phyloP scores from a whole-genome alignment of 2,329 filamentous ascomycete genomes.

The Cyphellophora attinorum region DNA sequence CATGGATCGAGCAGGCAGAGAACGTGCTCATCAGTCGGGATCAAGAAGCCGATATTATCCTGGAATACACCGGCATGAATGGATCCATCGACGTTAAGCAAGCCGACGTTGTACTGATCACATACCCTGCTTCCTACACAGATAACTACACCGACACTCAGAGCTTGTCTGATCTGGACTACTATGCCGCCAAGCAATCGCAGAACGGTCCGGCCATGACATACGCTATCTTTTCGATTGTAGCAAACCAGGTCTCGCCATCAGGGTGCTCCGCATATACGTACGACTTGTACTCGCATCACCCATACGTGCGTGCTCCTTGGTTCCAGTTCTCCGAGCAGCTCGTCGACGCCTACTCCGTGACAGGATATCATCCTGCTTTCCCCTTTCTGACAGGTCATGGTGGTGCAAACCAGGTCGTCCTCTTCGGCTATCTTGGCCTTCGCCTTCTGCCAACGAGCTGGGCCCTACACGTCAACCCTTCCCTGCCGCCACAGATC shows the following conservation, averaged over 20 bases:
- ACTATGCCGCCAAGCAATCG: conserved; percentile 61
- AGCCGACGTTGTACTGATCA: conserved; percentile 59
- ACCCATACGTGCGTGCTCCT: conserved; percentile 56
- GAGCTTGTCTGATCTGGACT: conserved; percentile 52
- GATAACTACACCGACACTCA: conserved; percentile 41
- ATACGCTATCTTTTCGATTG: conserved; percentile 59
- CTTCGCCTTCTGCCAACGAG: conserved; percentile 50
- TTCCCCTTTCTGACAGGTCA: conserved; percentile 64
- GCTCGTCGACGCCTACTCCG: conserved; percentile 47
- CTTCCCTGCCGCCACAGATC: conserved; percentile 57
- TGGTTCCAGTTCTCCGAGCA: conserved; percentile 67
- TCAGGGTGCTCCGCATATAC: conserved; percentile 61
- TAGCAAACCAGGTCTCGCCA: conserved; percentile 54
- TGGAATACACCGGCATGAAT: conserved; percentile 59
- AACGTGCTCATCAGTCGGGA: conserved; percentile 49
- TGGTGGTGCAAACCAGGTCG: conserved; percentile 59
- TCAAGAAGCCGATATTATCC: conserved; percentile 47
- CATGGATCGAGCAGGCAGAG: conserved; percentile 46
- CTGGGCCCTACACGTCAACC: conserved; percentile 49
- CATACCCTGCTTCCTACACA: conserved; percentile 54
- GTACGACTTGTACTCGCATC: conserved; percentile 53
- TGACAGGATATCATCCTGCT: conserved; percentile 59
- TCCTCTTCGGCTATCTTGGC: conserved; percentile 58
- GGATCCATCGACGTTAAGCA: conserved; percentile 59
- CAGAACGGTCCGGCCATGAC: conserved; percentile 63